Evolutionary conservation across 495 filamentous ascomycete species (phyloP).

Genomic region (Staphylotrichum longicolle): DNA sequence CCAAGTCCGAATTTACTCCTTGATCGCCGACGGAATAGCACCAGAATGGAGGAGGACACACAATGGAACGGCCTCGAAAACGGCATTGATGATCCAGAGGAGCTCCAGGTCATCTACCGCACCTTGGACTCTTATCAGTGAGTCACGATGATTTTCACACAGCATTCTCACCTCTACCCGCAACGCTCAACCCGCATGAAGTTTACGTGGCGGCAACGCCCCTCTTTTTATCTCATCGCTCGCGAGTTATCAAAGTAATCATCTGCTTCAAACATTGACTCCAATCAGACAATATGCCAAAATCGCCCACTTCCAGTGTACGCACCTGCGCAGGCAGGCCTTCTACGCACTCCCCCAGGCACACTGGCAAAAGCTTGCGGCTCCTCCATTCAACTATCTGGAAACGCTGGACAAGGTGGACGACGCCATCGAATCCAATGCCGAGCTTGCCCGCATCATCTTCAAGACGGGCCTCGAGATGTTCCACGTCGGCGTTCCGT

Average conservation of each 20-base stretch:
- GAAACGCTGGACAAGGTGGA: conserved; percentile 74
- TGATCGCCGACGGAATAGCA: not conserved
- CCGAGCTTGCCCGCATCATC: conserved; percentile 76
- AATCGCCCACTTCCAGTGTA: conserved; percentile 78
- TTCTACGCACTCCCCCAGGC: conserved; percentile 86
- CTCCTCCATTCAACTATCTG: conserved; percentile 77
- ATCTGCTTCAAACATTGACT: conserved; percentile 3
- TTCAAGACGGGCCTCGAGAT: conserved; percentile 61
- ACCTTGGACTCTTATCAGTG: conserved; percentile 85
- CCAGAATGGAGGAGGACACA: conserved; percentile 28
- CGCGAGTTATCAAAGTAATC: no score
- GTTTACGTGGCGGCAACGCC: no score
- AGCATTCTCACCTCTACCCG: not conserved
- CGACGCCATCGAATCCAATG: conserved; percentile 84
- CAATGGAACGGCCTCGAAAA: conserved; percentile 61
- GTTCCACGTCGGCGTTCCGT: conserved; percentile 51
- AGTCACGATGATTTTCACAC: conserved; percentile 36
- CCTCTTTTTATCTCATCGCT: no score
- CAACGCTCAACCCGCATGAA: no score
- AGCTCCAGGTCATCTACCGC: conserved; percentile 69
- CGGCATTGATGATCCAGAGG: conserved; percentile 67
- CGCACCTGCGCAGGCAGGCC: conserved; percentile 80
- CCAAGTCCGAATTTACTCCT: not conserved
- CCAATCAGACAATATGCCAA: conserved; percentile 72
- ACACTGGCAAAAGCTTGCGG: conserved; percentile 78